Evolutionary conservation across 768 basidiomycete genomes (phyloP), one percentile per base, ranked within the genome.

Genomic region (Russula dissimulans): DNA sequence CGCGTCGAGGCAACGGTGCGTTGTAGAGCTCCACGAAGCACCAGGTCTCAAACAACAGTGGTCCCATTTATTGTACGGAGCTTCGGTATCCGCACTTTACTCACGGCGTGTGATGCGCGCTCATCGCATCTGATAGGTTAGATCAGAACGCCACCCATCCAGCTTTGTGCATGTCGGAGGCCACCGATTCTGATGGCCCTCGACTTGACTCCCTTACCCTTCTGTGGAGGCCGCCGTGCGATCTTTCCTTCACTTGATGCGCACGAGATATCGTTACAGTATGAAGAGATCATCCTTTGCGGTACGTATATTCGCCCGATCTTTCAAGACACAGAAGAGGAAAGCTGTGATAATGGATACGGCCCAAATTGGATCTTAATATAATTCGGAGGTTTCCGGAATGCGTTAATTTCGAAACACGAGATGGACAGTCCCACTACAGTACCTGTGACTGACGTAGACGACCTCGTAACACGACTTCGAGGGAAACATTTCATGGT

Each of bases 1-100:
- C 55, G 56, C 51, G 56, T 45, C 51, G 51, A 57, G 61, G 61
- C 45, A 54, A 31, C 29, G 56, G 51, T 57, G 56, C 26, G 51
- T 54, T 44, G 36, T 50, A 36, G 47, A 29, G 45, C 32, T 26
- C 36, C 52, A 46, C 56, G 26, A 18, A 4, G 38, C 49, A 18
- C 50, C 60, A 22, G 22, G 38, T 22, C n/a, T 47, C 39, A 29
- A 26, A 26, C 22, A n/a, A 39, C 29, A 6, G 5, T 42, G 18
- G 31, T 31, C 43, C 43, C 29, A 17, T 34, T 47, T 56, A 22
- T 9, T 15, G 18, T 47, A 38, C 49, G 49, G 44, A 22, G 44
- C 38, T 53, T 32, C 41, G 7, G 36, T n/a, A 26, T 61, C 32
- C 32, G 26, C 32, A 9, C n/a, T 45, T 43, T 52, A 49, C 43